Evolutionary conservation across 371 early-diverging fungal genomes (phyloP), one percentile per base, ranked within the genome.

Genomic region (Lichtheimia ornata): DNA sequence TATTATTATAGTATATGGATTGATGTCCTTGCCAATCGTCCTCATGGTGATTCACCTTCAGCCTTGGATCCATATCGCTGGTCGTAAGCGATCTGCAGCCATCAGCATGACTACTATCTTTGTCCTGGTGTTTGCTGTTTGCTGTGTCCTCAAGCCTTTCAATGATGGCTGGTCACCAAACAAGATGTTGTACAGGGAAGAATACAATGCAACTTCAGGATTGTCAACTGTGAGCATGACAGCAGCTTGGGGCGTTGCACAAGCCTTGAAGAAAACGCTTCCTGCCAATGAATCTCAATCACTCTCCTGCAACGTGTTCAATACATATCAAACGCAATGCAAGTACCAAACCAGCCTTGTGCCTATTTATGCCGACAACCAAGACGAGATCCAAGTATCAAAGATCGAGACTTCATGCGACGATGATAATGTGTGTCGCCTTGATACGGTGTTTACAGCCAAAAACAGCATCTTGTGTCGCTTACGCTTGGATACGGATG

Each of bases 381-480:
- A 62, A 1, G 50, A 63, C 18, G 77, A 76, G 58, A 63, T 69
- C 22, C 53, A 50, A 5, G 25, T 67, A 5, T 54, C 53, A 28
- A 55, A 58, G 12, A 14, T 63, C n/a, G 30, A 44, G 4, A 67
- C 64, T 25, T 40, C 20, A 14, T 78, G 76, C 51, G 41, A 57
- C 6, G 61, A 62, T 6, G 53, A 43, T 0, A 12, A 43, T 5
- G 20, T 43, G 0, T 75, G 76, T 27, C 45, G 54, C 15, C 56
- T 65, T 0, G 50, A 69, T n/a, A 69, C 58, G 13, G 58, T 59
- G 2, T 73, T 62, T 18, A 44, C 55, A 2, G 56, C 74, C 12
- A 62, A 79, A 58, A 74, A 79, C 69, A 81, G 70, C 53, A 59
- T 63, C 17, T 60, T 74, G 56, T 85, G 80, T 30, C 63, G 77